Base-by-base conservation (phyloP, 208 protist genomes). In the Trypanosoma melophagium region DNA sequence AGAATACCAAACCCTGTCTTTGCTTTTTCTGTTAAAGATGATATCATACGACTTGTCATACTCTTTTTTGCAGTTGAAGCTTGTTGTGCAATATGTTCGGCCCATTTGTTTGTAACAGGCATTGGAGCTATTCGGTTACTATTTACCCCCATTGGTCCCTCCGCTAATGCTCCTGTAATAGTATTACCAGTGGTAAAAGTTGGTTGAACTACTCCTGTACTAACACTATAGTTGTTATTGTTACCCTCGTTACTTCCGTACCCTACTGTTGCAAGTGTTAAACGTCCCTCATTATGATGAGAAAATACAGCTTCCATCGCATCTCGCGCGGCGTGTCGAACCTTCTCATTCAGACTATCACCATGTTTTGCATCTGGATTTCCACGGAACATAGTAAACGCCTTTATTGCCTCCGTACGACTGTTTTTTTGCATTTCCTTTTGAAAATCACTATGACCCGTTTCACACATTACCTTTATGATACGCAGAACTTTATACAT, bases 401-500 rank as follows among this genome's bases (percentile, higher is more conserved):
- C 51, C 63, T 81, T 80, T 17, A 86, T 60, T 35, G 22, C 40
- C 40, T 80, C 76, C 9, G 38, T 71, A 13, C 63, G 55, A 22
- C 22, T 51, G 28, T 59, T 71, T 17, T 69, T 73, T 61, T 86
- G 80, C 50, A 92, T 65, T 50, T 81, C 76, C 47, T 71, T 77
- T 58, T 90, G 81, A 57, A 95, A 91, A 57, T 86, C 86, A 21
- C 69, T 56, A 56, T 93, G 80, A 1, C 83, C 84, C 13, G 59
- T 85, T 72, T 87, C 76, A 60, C 79, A 82, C 44, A 89, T 65
- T n/a, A 81, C 60, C 42, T 83, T 79, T 17, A 93, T 80, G 25
- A 93, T 78, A 40, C 83, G 77, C 24, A 96, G 60, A 8, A 77
- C 61, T 69, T 93, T 96, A 60, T 79, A 77, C 41, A 91, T 60